phyloP scores from a whole-genome alignment of 208 protist genomes.

The Strigomonas galati region DNA sequence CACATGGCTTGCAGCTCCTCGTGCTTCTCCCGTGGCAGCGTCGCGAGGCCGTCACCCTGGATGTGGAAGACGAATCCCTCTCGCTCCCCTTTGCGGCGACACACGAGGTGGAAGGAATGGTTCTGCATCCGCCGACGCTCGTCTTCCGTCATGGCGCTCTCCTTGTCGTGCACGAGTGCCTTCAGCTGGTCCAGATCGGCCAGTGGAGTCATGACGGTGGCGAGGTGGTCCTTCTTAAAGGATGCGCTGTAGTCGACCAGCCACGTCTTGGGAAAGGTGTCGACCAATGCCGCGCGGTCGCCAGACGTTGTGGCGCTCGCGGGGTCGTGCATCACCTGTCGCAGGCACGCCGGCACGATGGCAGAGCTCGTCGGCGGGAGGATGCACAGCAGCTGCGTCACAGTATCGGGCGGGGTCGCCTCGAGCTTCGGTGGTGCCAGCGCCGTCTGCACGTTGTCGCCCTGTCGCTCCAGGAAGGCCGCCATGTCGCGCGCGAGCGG shows the following conservation, averaged over 20 bases:
- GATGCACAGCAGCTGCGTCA: slow-evolving; percentile 78
- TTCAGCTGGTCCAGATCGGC: slow-evolving; percentile 45
- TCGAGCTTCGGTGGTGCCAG: slow-evolving; percentile 36
- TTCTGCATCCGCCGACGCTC: slow-evolving; percentile 30
- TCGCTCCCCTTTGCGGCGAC: slow-evolving; percentile 14
- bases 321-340: slow-evolving; percentile 37
- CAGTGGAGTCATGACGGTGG: slow-evolving; percentile 69
- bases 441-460: slow-evolving; percentile 23
- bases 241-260: slow-evolving; percentile 61
- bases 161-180: slow-evolving; percentile 22
- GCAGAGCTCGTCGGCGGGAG: slow-evolving; percentile 52
- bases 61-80: slow-evolving; percentile 15
- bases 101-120: slow-evolving; percentile 28
- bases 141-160: slow-evolving; percentile 25
- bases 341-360: slow-evolving; percentile 53
- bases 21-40: slow-evolving; percentile 17
- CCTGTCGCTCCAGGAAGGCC: slow-evolving; percentile 38
- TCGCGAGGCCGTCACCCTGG: slow-evolving; percentile 37
- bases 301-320: not conserved
- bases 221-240: slow-evolving; percentile 63
- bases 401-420: slow-evolving; percentile 38
- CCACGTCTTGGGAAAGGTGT: slow-evolving; percentile 67
- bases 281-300: slow-evolving; percentile 20
- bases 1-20: slow-evolving; percentile 6
- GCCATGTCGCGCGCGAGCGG: slow-evolving; percentile 68